Conservation (phyloP, 139 green algal genomes). For the Haematococcus lacustris region DNA sequence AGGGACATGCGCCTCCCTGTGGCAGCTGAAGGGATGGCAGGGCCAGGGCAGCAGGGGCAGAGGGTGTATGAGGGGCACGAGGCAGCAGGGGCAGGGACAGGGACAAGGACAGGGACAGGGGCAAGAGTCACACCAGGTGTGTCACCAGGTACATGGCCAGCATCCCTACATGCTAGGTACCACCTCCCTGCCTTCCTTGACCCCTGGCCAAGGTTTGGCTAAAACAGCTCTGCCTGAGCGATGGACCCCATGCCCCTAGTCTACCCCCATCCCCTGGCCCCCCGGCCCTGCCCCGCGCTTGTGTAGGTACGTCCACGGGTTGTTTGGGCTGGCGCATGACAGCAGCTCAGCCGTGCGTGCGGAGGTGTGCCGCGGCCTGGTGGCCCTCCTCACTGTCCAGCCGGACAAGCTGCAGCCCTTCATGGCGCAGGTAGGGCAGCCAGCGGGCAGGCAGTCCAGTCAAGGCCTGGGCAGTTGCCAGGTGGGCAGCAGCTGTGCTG, state of each 20-base stretch:
- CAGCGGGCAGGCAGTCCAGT: neutral
- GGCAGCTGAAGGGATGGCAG: neutral
- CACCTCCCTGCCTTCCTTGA: neutral
- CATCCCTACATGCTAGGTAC: too few relatives aligned
- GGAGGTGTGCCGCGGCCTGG: slow-evolving; percentile 79
- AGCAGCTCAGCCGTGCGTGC: slow-evolving; percentile 55
- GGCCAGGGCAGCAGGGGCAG: neutral
- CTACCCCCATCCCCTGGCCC: neutral
- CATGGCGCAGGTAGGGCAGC: slow-evolving; percentile 37
- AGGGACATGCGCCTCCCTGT: slow-evolving; percentile 18
- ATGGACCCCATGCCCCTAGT: neutral
- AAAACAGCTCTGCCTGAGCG: neutral
- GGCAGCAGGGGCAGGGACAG: neutral
- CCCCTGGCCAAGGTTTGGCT: neutral
- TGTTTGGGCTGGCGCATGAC: slow-evolving; percentile 86
- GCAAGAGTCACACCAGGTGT: neutral
- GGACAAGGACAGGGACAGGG: neutral
- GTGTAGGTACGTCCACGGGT: slow-evolving; percentile 61
- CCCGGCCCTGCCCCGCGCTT: too few relatives aligned
- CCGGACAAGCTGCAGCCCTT: slow-evolving; percentile 69
- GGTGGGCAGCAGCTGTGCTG: neutral
- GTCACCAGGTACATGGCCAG: too few relatives aligned
- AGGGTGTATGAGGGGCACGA: neutral
- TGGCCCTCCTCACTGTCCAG: slow-evolving; percentile 62
- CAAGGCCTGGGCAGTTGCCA: neutral